Percentiles rank a stretch among this genome's conserved stretches.
These are phyloP conservation scores for Chalara sp. DNA, from an alignment of 2,329 filamentous ascomycete species.

Conservation along the genomic window DNA sequence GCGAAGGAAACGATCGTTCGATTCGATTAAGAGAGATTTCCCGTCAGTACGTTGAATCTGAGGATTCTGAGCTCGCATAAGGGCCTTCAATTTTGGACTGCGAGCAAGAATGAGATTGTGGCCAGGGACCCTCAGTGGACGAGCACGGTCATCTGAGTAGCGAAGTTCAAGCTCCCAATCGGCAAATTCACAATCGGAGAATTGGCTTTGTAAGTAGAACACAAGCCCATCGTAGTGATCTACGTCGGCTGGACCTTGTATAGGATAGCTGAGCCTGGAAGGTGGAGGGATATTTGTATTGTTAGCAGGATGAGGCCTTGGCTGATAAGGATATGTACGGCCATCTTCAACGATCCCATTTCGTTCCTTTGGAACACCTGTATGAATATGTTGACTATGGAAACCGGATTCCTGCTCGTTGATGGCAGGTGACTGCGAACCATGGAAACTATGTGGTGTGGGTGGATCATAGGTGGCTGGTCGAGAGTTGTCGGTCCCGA, in stretches of 20 bases:
- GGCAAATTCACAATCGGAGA: conserved; percentile 32
- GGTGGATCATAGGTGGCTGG: conserved; percentile 39
- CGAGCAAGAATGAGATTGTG: conserved; percentile 51
- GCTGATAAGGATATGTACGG: conserved; percentile 18
- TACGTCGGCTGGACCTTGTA: conserved; percentile 16
- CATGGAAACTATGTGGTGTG: conserved; percentile 55
- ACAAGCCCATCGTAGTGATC: conserved; percentile 32
- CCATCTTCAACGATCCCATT: conserved; percentile 28
- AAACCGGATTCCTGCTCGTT: conserved; percentile 34
- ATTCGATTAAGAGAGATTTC: conserved; percentile 39
- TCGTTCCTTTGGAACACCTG: conserved; percentile 33
- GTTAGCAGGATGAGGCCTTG: conserved; percentile 14
- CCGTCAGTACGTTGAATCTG: conserved; percentile 23
- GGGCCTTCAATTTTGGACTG: conserved; percentile 36
- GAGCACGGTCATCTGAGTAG: conserved; percentile 33
- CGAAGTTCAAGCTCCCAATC: conserved; percentile 42
- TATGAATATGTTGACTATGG: conserved; percentile 33
- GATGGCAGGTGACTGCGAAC: conserved; percentile 48
- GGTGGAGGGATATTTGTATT: conserved; percentile 12
- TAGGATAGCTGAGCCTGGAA: conserved; percentile 4
- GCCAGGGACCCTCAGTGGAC: conserved; percentile 36
- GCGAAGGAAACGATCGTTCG: conserved; percentile 45
- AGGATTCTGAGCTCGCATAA: conserved; percentile 20
- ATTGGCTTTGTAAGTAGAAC: conserved; percentile 34
- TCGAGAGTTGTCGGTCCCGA: conserved; percentile 15